Evolutionary conservation across 345 rosid species (phyloP).

Genomic region (Brassica cretica): DNA sequence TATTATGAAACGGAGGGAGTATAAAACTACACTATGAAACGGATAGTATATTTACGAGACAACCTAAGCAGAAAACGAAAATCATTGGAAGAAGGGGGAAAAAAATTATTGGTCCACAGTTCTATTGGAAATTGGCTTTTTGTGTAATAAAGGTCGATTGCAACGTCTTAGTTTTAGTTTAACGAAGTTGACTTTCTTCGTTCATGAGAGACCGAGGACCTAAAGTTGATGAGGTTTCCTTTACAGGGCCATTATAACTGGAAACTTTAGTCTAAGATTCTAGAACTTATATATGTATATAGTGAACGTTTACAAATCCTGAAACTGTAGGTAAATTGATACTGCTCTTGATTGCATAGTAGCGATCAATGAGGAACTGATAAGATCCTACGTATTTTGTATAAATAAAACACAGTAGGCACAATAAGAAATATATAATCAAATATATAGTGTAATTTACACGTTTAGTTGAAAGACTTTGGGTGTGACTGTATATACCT

Average conservation of each 20-base stretch:
- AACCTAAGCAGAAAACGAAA: background rate
- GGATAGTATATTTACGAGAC: background rate
- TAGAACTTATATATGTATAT: background rate
- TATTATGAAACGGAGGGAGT: too few species aligned
- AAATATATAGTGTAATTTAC: background rate
- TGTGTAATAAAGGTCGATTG: conserved; percentile 22
- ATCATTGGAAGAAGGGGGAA: conserved; percentile 4
- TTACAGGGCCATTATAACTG: background rate
- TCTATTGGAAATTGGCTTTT: conserved; percentile 27
- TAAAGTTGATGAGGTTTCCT: background rate
- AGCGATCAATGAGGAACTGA: background rate
- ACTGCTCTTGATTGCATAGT: background rate
- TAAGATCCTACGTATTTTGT: background rate
- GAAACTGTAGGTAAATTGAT: background rate
- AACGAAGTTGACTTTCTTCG: conserved; percentile 27
- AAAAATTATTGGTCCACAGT: conserved; percentile 8
- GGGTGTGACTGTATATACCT: too few species aligned
- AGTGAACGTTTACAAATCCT: background rate
- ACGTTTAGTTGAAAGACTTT: background rate
- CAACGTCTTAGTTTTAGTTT: conserved; percentile 13
- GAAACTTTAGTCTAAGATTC: background rate
- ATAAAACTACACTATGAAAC: too few species aligned
- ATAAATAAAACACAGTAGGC: background rate
- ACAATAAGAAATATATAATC: background rate
- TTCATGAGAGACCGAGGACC: conserved; percentile 1